Conservation (phyloP, 257 asterid genomes). For the Solanum bukasovii region DNA sequence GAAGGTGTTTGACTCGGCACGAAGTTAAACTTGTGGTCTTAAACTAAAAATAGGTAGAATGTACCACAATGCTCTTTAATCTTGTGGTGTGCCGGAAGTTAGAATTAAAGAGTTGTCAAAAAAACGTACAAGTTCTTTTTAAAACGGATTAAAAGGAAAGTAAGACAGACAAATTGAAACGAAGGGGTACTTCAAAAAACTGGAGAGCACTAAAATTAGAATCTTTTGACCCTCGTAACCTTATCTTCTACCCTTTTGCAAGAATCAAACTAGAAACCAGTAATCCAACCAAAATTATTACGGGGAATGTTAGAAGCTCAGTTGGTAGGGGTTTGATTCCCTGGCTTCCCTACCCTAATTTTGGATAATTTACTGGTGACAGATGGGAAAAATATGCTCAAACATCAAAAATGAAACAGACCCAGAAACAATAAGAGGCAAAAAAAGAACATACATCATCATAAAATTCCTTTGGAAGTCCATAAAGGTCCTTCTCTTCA, state of each 20-base stretch:
- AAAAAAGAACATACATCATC: conserved; percentile 54
- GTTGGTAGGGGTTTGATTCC: not conserved
- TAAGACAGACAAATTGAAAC: not conserved
- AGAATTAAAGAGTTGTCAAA: not conserved
- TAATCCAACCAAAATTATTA: not conserved
- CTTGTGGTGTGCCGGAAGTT: not conserved
- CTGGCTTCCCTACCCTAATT: not conserved
- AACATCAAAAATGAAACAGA: not conserved
- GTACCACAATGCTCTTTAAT: not conserved
- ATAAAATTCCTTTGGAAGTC: conserved; percentile 71
- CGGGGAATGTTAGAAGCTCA: not conserved
- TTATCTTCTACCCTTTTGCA: not conserved
- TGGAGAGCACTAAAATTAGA: not conserved
- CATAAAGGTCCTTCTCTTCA: conserved; percentile 45
- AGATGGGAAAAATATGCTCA: not conserved
- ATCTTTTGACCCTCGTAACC: not conserved
- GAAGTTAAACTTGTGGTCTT: not conserved
- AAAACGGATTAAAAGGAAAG: not conserved
- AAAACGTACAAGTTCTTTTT: not conserved
- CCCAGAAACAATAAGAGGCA: not conserved
- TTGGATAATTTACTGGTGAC: not conserved
- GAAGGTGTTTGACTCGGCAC: not conserved
- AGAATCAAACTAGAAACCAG: not conserved
- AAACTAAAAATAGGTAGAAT: not conserved
- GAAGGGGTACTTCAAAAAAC: not conserved